A percentile compares a stretch with the other conserved stretches of the same genome.
Evolutionary conservation across 441 rosid species (phyloP).

Genomic region (Euphorbia schlechtendalii): DNA sequence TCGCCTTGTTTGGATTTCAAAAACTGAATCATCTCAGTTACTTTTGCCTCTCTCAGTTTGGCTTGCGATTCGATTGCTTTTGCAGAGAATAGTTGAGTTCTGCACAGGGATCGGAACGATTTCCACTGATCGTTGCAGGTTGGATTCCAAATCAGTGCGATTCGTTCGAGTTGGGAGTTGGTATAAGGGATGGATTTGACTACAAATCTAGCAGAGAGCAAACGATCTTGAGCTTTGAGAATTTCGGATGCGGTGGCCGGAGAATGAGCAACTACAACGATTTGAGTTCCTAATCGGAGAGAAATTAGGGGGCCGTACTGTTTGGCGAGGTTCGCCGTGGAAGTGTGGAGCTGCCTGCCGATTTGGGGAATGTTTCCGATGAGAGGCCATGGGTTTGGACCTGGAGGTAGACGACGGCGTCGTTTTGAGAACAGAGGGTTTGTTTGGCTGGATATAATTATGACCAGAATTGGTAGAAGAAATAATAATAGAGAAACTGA

Average conservation of each 20-base stretch:
- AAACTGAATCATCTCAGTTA: neutral
- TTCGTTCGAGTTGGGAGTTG: neutral
- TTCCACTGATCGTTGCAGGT: too few relatives aligned
- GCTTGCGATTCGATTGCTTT: neutral
- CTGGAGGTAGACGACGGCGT: slow-evolving; percentile 19
- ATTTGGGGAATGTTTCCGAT: slow-evolving; percentile 21
- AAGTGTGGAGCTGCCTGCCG: too few relatives aligned
- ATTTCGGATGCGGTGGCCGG: slow-evolving; percentile 24
- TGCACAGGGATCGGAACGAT: too few relatives aligned
- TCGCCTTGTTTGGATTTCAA: slow-evolving; percentile 19
- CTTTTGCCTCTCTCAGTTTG: too few relatives aligned
- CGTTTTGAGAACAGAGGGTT: neutral
- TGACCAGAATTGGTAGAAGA: too few relatives aligned
- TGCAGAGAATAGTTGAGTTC: too few relatives aligned
- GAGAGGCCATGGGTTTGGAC: slow-evolving; percentile 25
- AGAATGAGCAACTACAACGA: slow-evolving; percentile 27
- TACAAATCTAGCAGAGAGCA: slow-evolving; percentile 19
- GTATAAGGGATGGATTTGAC: too few relatives aligned
- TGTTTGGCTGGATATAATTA: too few relatives aligned
- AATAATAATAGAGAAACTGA: too few relatives aligned
- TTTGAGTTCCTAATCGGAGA: slow-evolving; percentile 21
- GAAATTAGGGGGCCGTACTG: slow-evolving; percentile 26
- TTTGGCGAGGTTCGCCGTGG: slow-evolving; percentile 18
- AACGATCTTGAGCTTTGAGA: slow-evolving; percentile 26
- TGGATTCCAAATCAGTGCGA: too few relatives aligned